A percentile compares a stretch with the other conserved stretches of the same genome.
These are phyloP conservation scores for Jaenimonas drosophilae DNA, from an alignment of 208 protist genomes.

Conservation along the genomic window DNA sequence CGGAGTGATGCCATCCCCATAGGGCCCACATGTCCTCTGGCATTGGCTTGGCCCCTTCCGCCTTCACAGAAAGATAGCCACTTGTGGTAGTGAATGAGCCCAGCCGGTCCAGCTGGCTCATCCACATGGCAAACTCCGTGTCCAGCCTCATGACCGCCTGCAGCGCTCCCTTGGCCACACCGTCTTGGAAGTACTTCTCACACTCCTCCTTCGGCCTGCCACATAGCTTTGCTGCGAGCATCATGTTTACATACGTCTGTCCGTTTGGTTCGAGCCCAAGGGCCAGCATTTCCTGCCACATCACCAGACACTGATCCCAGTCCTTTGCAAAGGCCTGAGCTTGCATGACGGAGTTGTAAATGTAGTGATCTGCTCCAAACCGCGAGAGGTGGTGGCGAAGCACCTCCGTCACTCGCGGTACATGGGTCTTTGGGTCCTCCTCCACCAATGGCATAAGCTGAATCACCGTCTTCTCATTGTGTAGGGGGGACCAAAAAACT, in stretches of 20 bases:
- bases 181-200: slow-evolving; percentile 68
- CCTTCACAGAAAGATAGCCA: slow-evolving; percentile 71
- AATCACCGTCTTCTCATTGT: slow-evolving; percentile 79
- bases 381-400: slow-evolving; percentile 80
- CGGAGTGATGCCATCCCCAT: slow-evolving; percentile 81
- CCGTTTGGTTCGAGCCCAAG: slow-evolving; percentile 74
- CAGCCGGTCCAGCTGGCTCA: slow-evolving; percentile 82
- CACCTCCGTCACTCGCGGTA: slow-evolving; percentile 62
- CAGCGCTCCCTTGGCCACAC: slow-evolving; percentile 43
- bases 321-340: slow-evolving; percentile 76
- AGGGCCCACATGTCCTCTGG: slow-evolving; percentile 83
- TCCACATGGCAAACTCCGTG: slow-evolving; percentile 88
- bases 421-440: slow-evolving; percentile 45
- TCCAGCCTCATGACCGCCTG: slow-evolving; percentile 74
- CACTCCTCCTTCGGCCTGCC: slow-evolving; percentile 42
- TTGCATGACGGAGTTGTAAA: slow-evolving; percentile 91
- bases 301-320: slow-evolving; percentile 41
- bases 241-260: slow-evolving; percentile 89
- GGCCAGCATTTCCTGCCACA: slow-evolving; percentile 63
- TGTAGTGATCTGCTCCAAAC: slow-evolving; percentile 85
- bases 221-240: slow-evolving; percentile 61
- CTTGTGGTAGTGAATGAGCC: slow-evolving; percentile 69
- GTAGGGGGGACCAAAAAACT: slow-evolving; percentile 60
- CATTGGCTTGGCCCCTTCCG: slow-evolving; percentile 77
- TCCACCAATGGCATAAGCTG: slow-evolving; percentile 75